Conservation (phyloP, 2,329 filamentous ascomycete genomes). For the Pseudogymnoascus sp. region DNA sequence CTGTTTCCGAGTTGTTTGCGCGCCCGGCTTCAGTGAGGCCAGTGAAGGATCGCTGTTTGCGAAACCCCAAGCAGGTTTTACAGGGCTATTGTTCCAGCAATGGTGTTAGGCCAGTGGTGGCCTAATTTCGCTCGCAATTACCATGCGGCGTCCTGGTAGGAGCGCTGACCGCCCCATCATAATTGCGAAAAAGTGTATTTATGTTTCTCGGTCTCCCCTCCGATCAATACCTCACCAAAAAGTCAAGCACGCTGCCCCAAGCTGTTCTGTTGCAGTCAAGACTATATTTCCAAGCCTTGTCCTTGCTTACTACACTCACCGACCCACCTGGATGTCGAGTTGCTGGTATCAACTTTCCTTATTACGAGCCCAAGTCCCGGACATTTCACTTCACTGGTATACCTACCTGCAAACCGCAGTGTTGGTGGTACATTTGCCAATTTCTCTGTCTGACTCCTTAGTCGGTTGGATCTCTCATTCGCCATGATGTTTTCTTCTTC, state of each 20-base stretch:
- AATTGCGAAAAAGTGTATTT: conserved; percentile 1
- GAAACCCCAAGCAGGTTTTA: conserved; percentile 6
- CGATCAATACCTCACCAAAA: neutral
- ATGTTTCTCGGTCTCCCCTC: conserved; percentile 9
- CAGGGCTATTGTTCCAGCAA: neutral
- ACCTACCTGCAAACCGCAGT: conserved; percentile 5
- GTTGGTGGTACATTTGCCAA: conserved; percentile 3
- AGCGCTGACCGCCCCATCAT: conserved; percentile 2
- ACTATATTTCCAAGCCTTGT: neutral
- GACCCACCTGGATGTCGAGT: neutral
- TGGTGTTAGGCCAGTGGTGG: neutral
- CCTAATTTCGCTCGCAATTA: conserved; percentile 7
- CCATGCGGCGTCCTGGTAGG: conserved; percentile 3
- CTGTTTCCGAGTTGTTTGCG: neutral
- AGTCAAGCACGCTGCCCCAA: neutral
- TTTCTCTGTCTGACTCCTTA: conserved; percentile 8
- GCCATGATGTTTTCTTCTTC: conserved; percentile 9
- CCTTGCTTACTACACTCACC: conserved; percentile 1
- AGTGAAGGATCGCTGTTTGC: conserved; percentile 5
- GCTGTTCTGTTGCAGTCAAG: neutral
- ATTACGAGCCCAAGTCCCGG: conserved; percentile 6
- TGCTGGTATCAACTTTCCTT: conserved; percentile 9
- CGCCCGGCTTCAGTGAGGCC: conserved; percentile 9
- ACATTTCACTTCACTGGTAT: conserved; percentile 5
- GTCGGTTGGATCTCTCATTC: conserved; percentile 6